These are phyloP conservation scores for Wickerhamomyces rabaulensis DNA, from an alignment of 805 yeast species.

Conservation along the genomic window DNA sequence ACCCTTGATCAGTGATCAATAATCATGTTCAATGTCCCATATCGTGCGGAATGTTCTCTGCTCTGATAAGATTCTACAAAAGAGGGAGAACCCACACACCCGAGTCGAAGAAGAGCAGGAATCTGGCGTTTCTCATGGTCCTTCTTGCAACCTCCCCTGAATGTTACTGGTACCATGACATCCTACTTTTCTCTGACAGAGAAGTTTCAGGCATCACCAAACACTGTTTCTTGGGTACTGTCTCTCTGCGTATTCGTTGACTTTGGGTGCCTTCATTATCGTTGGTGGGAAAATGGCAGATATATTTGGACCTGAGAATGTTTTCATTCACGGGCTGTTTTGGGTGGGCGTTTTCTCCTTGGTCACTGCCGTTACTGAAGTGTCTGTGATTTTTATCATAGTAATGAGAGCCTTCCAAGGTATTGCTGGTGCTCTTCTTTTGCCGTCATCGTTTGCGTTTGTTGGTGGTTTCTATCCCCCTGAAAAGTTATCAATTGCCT, in stretches of 20 bases:
- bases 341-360: slow-evolving; percentile 25
- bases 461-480: slow-evolving; percentile 28
- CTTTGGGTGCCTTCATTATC: slow-evolving; percentile 40
- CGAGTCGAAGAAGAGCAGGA: not conserved
- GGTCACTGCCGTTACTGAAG: slow-evolving; percentile 31
- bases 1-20: too few relatives aligned
- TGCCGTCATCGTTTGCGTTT: slow-evolving; percentile 34
- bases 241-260: slow-evolving; percentile 38
- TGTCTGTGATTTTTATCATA: slow-evolving; percentile 30
- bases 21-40: too few relatives aligned
- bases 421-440: slow-evolving; percentile 33
- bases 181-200: slow-evolving; percentile 1
- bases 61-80: too few relatives aligned
- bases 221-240: slow-evolving; percentile 34
- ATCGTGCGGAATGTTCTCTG: too few relatives aligned
- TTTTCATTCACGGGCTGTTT: slow-evolving; percentile 24
- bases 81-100: not conserved
- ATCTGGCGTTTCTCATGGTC: slow-evolving; percentile 1
- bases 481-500: slow-evolving; percentile 22
- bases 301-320: slow-evolving; percentile 32
- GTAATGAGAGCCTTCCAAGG: slow-evolving; percentile 43
- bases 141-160: slow-evolving; percentile 1
- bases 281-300: slow-evolving; percentile 39
- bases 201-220: not conserved
- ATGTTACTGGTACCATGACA: slow-evolving; percentile 2